These are phyloP conservation scores for Eucalyptus marginata DNA, from an alignment of 345 rosid species.

Conservation along the genomic window DNA sequence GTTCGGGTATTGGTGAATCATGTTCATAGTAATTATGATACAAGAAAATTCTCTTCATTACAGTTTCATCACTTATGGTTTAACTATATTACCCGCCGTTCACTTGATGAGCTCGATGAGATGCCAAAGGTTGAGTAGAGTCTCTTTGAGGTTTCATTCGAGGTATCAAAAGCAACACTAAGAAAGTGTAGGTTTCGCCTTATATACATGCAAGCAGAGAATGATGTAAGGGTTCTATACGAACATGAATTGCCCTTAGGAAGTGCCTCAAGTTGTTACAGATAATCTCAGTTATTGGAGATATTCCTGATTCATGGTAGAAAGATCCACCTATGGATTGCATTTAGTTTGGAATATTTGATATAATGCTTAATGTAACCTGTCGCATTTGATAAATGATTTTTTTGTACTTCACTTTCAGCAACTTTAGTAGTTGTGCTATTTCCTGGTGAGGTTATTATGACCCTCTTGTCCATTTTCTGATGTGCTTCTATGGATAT, in stretches of 20 bases:
- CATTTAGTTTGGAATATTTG: too few species aligned
- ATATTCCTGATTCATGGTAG: background rate
- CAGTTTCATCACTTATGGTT: background rate
- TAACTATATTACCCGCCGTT: background rate
- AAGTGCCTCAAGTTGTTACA: too few species aligned
- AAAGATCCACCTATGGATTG: too few species aligned
- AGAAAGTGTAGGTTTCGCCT: background rate
- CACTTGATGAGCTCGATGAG: background rate
- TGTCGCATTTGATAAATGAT: too few species aligned
- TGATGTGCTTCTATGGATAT: too few species aligned
- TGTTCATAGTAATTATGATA: background rate
- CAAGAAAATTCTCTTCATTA: background rate
- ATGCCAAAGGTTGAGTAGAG: background rate
- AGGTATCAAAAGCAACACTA: background rate
- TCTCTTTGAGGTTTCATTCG: background rate
- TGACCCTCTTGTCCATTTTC: too few species aligned
- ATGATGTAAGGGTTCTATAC: too few species aligned
- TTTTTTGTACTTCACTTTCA: too few species aligned
- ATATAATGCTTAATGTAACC: too few species aligned
- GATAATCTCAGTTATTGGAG: accelerated
- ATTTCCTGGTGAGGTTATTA: too few species aligned
- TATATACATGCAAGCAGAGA: background rate
- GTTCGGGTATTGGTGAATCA: background rate
- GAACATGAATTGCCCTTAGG: too few species aligned
- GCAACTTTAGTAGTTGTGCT: too few species aligned